Evolutionary conservation across 2,329 filamentous ascomycete genomes (phyloP), one percentile per base, ranked within the genome.

Genomic region (Emergomyces orientalis): DNA sequence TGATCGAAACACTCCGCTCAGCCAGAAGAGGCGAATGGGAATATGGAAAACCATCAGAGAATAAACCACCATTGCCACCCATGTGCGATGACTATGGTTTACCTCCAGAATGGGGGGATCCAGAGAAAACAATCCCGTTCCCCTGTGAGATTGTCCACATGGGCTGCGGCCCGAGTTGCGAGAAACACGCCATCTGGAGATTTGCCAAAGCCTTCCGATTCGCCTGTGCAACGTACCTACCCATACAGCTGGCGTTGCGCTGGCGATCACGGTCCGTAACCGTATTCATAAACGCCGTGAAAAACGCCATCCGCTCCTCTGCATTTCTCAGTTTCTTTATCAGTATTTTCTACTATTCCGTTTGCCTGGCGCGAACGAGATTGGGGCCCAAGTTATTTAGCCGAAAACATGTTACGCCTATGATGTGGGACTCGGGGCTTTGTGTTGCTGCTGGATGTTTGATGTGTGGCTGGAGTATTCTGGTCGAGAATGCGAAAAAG

Each of bases 131-230:
- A 0, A 76, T 87, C 11, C 91, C 90, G 0, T 88, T 93, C 63
- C 90, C 90, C 0, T 96, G 91, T 75, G 86, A 91, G 72, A 80
- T 95, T 66, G 89, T 94, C 2, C 91, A 96, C 76, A 90, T 91
- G 85, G 88, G 88, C 62, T 82, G 81, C 65, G 88, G 89, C 2
- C 80, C 84, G 1, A 90, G 80, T 62, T 78, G 66, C 39, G 90
- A 95, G 72, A 81, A 81, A 66, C 89, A 95, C 72, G 88, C 88
- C 2, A 64, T 87, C 27, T 82, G 81, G 64, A 84, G 90, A 43
- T 89, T 93, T 73, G 75, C 74, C 61, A 82, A 83, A 61, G 86
- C 88, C 2, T 93, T 89, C 81, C 80, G 80, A 63, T 91, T 89
- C 81, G 85, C 89, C 47, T 86, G 90, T 76, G 82, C 82, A 45